Conservation (phyloP, 2,329 filamentous ascomycete genomes). For the Fonsecaea erecta region DNA sequence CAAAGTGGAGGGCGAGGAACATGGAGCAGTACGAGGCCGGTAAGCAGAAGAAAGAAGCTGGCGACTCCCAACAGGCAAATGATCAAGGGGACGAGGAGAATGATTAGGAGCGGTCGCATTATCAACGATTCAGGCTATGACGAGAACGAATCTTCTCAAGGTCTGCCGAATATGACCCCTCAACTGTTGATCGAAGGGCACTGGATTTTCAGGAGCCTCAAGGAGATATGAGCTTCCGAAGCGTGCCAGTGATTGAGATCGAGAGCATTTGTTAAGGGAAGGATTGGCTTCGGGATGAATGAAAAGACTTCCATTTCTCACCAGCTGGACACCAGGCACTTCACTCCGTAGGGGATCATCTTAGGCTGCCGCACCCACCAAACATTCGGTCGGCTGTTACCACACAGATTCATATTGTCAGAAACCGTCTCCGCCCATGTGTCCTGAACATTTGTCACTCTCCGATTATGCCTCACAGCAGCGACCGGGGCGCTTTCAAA, state of each 20-base stretch:
- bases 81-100: constrained; percentile 24
- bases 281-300: neutral
- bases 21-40: constrained; percentile 35
- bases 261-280: neutral
- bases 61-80: constrained; percentile 3
- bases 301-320: neutral
- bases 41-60: constrained; percentile 30
- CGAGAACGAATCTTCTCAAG: neutral
- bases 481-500: neutral
- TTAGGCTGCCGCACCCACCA: constrained; percentile 8
- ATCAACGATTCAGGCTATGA: neutral
- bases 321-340: neutral
- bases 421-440: neutral
- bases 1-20: constrained; percentile 30
- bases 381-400: constrained; percentile 4
- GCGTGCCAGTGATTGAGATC: neutral
- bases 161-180: neutral
- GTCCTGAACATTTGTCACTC: neutral
- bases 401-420: neutral
- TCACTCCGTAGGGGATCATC: neutral
- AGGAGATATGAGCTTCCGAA: neutral
- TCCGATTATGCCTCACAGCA: constrained; percentile 11
- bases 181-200: neutral
- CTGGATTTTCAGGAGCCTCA: neutral
- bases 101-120: neutral